Base-by-base conservation (phyloP, 1,139 yeast genomes). In the Debaryomyces psychrophilus region DNA sequence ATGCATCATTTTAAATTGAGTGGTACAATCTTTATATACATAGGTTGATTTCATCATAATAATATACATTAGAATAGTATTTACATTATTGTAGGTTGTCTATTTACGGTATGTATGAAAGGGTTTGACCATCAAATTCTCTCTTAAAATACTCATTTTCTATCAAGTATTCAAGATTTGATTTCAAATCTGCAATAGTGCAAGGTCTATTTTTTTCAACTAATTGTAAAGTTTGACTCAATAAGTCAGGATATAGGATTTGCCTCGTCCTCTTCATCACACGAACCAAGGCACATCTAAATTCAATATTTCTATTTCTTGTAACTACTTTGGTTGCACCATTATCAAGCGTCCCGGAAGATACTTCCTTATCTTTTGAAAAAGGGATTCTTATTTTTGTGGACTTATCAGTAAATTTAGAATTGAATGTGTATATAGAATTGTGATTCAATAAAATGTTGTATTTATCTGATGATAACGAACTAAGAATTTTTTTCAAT, bases 131-230 rank as follows among this genome's bases (percentile, higher is more conserved):
- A 18, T 60, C 60, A 6, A 51, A 52, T 23, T 58, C 61, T 43
- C 77, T 53, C 37, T 54, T 50, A 6, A 74, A 47, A 50, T 55
- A 74, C 47, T 73, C 79, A 34, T 57, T 56, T 8, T 53, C 57
- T 8, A 75, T 65, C 51, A 74, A 60, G 29, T 56, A 53, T 42
- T 74, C 78, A 17, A 74, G 60, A 25, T 61, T 61, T 8, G 37
- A 41, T 51, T 73, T 73, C 37, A 74, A 47, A 12, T 69, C 73
- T 8, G 48, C 50, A 4, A 72, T 48, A 2, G 61, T 50, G 2
- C 69, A 65, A 0, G 70, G 67, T 0, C 69, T 69, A 22, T 63
- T 57, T 18, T 50, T 51, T 12, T 57, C 62, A 27, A 64, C 55
- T 2, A 29, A 41, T 18, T 52, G 58, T 12, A 71, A 50, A 1